phyloP scores from a whole-genome alignment of 2,329 filamentous ascomycete species.

The Stagonosporopsis tanaceti region DNA sequence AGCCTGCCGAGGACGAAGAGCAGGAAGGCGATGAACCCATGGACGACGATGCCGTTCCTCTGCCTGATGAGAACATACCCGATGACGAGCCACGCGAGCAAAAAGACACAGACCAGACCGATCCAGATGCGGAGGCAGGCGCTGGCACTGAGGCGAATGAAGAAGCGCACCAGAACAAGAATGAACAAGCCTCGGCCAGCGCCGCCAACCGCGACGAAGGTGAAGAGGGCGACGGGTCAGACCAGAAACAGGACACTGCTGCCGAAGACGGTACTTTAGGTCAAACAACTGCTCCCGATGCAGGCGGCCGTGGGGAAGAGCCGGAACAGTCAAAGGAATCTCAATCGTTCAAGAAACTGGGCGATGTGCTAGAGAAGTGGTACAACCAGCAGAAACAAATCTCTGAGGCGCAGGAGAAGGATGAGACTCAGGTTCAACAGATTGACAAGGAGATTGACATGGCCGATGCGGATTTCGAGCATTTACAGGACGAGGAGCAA shows the following conservation, averaged over 20 bases:
- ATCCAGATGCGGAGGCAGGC: constrained; percentile 65
- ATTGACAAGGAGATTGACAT: constrained; percentile 71
- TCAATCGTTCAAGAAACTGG: constrained; percentile 91
- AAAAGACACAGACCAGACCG: constrained; percentile 60
- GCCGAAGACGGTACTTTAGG: constrained; percentile 67
- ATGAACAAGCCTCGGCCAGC: constrained; percentile 65
- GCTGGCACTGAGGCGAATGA: constrained; percentile 72
- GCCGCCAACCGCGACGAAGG: constrained; percentile 71
- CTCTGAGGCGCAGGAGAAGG: constrained; percentile 54
- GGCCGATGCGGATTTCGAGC: constrained; percentile 86
- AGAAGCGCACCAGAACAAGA: constrained; percentile 60
- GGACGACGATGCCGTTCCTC: constrained; percentile 46
- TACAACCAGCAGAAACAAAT: constrained; percentile 90
- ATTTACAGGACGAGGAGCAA: constrained; percentile 83
- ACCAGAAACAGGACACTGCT: constrained; percentile 68
- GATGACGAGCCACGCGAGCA: constrained; percentile 56
- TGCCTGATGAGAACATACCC: constrained; percentile 61
- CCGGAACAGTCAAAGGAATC: constrained; percentile 55
- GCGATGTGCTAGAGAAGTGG: constrained; percentile 91
- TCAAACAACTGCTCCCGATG: constrained; percentile 46
- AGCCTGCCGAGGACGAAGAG: constrained; percentile 56
- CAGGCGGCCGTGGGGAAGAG: constrained; percentile 48
- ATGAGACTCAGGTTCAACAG: constrained; percentile 59
- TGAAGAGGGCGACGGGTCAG: constrained; percentile 69
- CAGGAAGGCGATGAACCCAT: constrained; percentile 59